Evolutionary conservation across 2,329 filamentous ascomycete genomes (phyloP).

Genomic region (Nannizziopsis arthrosporioides): DNA sequence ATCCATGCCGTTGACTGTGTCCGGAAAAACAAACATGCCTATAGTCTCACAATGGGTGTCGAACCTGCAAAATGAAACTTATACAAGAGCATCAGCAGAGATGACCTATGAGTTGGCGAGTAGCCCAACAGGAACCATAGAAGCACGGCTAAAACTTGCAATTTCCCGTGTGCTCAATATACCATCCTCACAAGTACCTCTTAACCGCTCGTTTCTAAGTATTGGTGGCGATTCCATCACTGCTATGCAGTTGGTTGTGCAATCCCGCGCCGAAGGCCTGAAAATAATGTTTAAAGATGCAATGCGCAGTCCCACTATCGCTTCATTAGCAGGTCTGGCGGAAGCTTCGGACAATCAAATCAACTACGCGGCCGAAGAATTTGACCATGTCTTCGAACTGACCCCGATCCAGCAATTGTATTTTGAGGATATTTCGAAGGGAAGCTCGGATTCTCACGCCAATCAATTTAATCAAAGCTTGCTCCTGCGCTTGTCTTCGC

Average conservation of each 20-base stretch:
- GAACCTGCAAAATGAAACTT: constrained; percentile 1
- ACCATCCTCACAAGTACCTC: neutral
- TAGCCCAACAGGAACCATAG: constrained; percentile 31
- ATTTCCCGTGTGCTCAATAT: neutral
- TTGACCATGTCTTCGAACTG: constrained; percentile 24
- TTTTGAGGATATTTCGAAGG: constrained; percentile 25
- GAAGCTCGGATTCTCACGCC: constrained; percentile 17
- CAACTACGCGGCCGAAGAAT: constrained; percentile 14
- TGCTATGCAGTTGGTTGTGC: constrained; percentile 10
- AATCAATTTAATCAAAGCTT: constrained; percentile 31
- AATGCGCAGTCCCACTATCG: constrained; percentile 12
- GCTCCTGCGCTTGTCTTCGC: constrained; percentile 23
- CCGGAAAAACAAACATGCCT: constrained; percentile 11
- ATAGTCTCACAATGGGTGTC: constrained; percentile 11
- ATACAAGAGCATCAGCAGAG: constrained; percentile 11
- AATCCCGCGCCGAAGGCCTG: neutral
- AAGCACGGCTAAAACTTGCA: neutral
- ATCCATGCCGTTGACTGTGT: constrained; percentile 10
- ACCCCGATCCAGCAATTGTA: constrained; percentile 32
- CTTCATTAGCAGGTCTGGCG: neutral
- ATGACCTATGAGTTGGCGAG: constrained; percentile 25
- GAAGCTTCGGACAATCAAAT: too few species aligned
- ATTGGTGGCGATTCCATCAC: constrained; percentile 11
- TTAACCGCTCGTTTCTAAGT: constrained; percentile 8
- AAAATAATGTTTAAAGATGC: neutral